phyloP scores from a whole-genome alignment of 2,329 filamentous ascomycete genomes.

The Fusarium papillatum region DNA sequence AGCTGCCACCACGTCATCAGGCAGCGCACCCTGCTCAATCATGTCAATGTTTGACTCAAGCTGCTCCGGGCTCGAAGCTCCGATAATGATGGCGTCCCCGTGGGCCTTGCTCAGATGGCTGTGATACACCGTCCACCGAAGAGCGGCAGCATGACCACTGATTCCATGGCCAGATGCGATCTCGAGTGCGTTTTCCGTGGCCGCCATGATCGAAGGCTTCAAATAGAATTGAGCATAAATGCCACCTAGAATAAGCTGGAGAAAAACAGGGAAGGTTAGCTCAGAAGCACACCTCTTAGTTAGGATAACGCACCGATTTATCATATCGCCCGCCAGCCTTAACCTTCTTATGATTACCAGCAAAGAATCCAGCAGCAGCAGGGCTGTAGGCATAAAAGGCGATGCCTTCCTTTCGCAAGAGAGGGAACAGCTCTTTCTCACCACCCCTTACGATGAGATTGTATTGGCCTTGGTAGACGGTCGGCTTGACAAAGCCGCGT shows the following conservation, averaged over 20 bases:
- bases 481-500: slow-evolving; percentile 56
- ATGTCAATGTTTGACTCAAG: slow-evolving; percentile 50
- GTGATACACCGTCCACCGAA: slow-evolving; percentile 57
- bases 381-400: slow-evolving; percentile 58
- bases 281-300: neutral
- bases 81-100: slow-evolving; percentile 54
- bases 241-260: slow-evolving; percentile 30
- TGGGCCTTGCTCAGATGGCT: slow-evolving; percentile 45
- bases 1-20: slow-evolving; percentile 48
- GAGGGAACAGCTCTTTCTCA: slow-evolving; percentile 58
- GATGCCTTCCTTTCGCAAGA: slow-evolving; percentile 56
- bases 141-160: slow-evolving; percentile 54
- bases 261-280: neutral
- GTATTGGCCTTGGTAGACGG: slow-evolving; percentile 63
- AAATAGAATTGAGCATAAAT: slow-evolving; percentile 45
- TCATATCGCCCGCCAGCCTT: slow-evolving; percentile 41
- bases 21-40: slow-evolving; percentile 56
- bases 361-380: slow-evolving; percentile 41
- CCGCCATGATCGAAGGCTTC: slow-evolving; percentile 44
- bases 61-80: slow-evolving; percentile 51
- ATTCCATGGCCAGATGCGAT: slow-evolving; percentile 51
- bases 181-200: slow-evolving; percentile 42
- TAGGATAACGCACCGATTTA: slow-evolving; percentile 32
- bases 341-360: slow-evolving; percentile 40
- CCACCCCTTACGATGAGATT: slow-evolving; percentile 57